Conservation (phyloP, 768 basidiomycete species). For the Russula griseocarnosa region DNA sequence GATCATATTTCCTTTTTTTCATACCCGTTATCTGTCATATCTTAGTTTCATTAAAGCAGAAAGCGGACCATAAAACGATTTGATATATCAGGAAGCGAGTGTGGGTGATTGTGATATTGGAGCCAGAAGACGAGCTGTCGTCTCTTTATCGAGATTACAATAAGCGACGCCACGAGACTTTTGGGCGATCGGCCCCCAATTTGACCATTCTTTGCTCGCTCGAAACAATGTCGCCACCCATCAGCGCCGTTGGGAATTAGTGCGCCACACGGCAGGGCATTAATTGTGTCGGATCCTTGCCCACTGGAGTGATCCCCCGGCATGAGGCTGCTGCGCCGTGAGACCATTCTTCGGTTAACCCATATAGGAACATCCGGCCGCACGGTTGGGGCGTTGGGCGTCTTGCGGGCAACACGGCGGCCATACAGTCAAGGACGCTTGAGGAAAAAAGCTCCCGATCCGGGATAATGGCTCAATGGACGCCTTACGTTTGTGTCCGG, state of each 20-base stretch:
- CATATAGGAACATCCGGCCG: slow-evolving; percentile 13
- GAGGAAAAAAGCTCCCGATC: slow-evolving; percentile 19
- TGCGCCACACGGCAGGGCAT: slow-evolving; percentile 20
- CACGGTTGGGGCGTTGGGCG: slow-evolving; percentile 16
- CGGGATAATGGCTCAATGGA: slow-evolving; percentile 16
- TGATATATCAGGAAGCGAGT: slow-evolving; percentile 12
- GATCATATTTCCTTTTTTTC: slow-evolving; percentile 13
- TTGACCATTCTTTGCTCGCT: slow-evolving; percentile 24
- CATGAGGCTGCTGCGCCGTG: slow-evolving; percentile 26
- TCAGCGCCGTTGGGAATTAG: slow-evolving; percentile 16
- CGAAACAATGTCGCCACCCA: slow-evolving; percentile 19
- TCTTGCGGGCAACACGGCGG: slow-evolving; percentile 9
- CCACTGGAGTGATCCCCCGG: slow-evolving; percentile 18
- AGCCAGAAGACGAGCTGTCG: slow-evolving; percentile 19
- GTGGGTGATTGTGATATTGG: slow-evolving; percentile 17
- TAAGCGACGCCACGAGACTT: slow-evolving; percentile 14
- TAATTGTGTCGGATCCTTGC: slow-evolving; percentile 17
- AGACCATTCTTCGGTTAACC: slow-evolving; percentile 1
- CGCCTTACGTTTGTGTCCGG: slow-evolving; percentile 20
- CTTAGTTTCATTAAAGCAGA: slow-evolving; percentile 14
- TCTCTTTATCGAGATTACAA: slow-evolving; percentile 12
- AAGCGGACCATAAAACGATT: slow-evolving; percentile 4
- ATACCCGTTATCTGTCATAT: slow-evolving; percentile 13
- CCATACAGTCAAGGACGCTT: slow-evolving; percentile 2
- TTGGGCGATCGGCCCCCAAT: slow-evolving; percentile 17